Evolutionary conservation across 108 stramenopile species (phyloP), one percentile per base, ranked within the genome.

Genomic region (Cyclotella baltica): DNA sequence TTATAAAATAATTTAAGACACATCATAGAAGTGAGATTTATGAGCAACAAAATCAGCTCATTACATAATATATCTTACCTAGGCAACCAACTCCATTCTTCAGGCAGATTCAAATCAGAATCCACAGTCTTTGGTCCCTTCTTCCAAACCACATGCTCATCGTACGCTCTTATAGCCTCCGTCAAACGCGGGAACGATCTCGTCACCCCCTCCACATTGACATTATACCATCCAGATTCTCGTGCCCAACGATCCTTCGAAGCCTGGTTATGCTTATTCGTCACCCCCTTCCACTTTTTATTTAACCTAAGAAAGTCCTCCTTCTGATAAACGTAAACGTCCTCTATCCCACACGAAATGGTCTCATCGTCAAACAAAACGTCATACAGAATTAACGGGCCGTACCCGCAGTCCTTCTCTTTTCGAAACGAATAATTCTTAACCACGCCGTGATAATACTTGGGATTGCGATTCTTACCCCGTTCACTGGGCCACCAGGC

Each of bases 231-330:
- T 11, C 69, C 69, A 37, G 57, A 30, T 25, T 36, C 29, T 25
- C 57, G 56, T 19, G 69, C 69, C 69, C 69, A 70, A 9, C 52
- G 47, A 70, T 70, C 69, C n/a, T 33, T 57, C 4, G 55, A 57
- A 20, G 4, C 30, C 28, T 9, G 23, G 23, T 70, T 37, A 37
- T 18, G 16, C 25, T 25, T 22, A 56, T 43, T 38, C n/a, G 15
- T 57, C 20, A 70, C 55, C 38, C 69, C 69, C 20, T 25, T 56
- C 69, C 69, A 70, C 4, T 37, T 34, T n/a, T 61, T 61, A 16
- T 47, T 22, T 15, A 65, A 31, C 16, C 30, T 15, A 2, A 2
- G 0, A 46, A 65, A 65, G 46, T 65, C 38, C 40, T 65, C 63
- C 25, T 61, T 61, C 59, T 18, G 34, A 61, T 34, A 34, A 11